These are phyloP conservation scores for Cyberlindnera euphorbiiphila DNA, from an alignment of 805 yeast genomes.

Conservation along the genomic window DNA sequence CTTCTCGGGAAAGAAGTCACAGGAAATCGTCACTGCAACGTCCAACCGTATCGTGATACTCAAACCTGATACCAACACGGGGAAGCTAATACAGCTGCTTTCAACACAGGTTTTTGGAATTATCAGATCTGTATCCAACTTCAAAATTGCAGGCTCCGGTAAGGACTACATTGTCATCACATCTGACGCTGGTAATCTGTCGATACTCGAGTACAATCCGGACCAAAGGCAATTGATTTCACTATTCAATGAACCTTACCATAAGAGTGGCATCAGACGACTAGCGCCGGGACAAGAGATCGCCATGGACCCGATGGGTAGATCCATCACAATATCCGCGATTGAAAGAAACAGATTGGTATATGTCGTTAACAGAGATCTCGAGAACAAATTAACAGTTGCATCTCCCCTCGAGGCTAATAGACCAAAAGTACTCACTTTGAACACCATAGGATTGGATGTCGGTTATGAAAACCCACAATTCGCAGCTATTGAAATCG, in stretches of 20 bases:
- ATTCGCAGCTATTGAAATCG: conserved; percentile 76
- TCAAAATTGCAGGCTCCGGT: conserved; percentile 50
- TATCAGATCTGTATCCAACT: conserved; percentile 47
- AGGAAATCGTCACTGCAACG: conserved; percentile 59
- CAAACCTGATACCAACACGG: conserved; percentile 50
- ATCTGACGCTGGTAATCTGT: conserved; percentile 75
- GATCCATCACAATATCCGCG: conserved; percentile 69
- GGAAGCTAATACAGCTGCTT: conserved; percentile 43
- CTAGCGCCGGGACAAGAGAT: conserved; percentile 71
- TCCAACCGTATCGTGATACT: conserved; percentile 52
- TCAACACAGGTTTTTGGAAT: conserved; percentile 53
- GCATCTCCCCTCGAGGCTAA: conserved; percentile 75
- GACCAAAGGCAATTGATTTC: conserved; percentile 40
- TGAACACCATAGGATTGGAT: conserved; percentile 58
- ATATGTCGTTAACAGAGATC: conserved; percentile 54
- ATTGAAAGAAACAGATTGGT: conserved; percentile 72
- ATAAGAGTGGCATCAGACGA: conserved; percentile 72
- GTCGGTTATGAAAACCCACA: conserved; percentile 79
- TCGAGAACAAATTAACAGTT: conserved; percentile 43
- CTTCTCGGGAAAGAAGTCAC: conserved; percentile 55
- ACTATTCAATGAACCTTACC: conserved; percentile 57
- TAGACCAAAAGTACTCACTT: conserved; percentile 46
- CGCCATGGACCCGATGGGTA: conserved; percentile 63
- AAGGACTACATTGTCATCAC: conserved; percentile 62
- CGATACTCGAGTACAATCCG: conserved; percentile 45